phyloP scores from a whole-genome alignment of 2,329 filamentous ascomycete genomes.

The Colletotrichum limetticola region DNA sequence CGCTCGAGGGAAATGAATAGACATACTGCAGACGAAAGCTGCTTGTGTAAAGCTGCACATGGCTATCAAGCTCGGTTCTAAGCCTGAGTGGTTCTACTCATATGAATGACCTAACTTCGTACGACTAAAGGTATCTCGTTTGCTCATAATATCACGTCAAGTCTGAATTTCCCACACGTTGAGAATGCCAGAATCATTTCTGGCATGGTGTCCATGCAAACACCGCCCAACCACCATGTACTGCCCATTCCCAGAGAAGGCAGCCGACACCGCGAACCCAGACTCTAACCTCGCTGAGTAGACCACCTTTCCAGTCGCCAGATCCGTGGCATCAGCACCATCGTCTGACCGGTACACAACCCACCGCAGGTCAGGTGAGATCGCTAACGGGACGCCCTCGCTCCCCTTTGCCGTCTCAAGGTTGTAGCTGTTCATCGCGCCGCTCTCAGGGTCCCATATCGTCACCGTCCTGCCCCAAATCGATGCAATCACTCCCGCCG shows the following conservation, averaged over 20 bases:
- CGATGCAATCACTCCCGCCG: neutral
- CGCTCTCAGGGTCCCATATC: slow-evolving; percentile 26
- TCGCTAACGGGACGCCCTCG: slow-evolving; percentile 29
- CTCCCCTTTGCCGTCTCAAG: slow-evolving; percentile 23
- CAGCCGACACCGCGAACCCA: slow-evolving; percentile 27
- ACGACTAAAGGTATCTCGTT: neutral
- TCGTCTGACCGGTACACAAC: slow-evolving; percentile 31
- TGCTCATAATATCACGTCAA: neutral
- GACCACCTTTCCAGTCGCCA: slow-evolving; percentile 25
- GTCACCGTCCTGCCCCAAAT: slow-evolving; percentile 32
- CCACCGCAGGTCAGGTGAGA: slow-evolving; percentile 27
- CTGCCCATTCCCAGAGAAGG: slow-evolving; percentile 12
- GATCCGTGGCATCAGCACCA: slow-evolving; percentile 29
- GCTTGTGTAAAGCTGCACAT: too few relatives aligned
- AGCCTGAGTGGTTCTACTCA: too few relatives aligned
- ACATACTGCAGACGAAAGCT: neutral
- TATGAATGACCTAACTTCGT: too few relatives aligned
- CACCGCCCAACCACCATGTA: slow-evolving; percentile 21
- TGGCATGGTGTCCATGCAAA: slow-evolving; percentile 16
- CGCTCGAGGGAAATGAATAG: neutral
- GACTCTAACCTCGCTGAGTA: slow-evolving; percentile 26
- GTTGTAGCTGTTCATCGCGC: slow-evolving; percentile 26
- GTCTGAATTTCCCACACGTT: slow-evolving; percentile 21
- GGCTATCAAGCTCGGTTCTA: too few relatives aligned
- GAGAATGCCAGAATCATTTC: slow-evolving; percentile 17